Conservation (phyloP, 345 rosid genomes). For the Boechera stricta region DNA sequence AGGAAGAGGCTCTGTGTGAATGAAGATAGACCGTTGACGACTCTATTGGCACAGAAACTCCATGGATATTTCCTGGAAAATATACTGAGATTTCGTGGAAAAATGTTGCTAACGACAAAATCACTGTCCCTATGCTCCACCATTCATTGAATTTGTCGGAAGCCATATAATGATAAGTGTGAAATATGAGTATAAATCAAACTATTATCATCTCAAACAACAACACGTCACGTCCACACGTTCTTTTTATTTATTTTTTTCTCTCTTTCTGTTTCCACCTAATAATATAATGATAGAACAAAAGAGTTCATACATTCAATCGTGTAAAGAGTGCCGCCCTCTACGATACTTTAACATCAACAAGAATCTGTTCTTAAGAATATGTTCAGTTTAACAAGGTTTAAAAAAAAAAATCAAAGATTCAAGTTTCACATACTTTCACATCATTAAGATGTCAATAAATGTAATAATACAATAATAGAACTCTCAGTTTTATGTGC, state of each 20-base stretch:
- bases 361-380: too few relatives aligned
- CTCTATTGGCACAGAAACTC: neutral
- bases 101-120: neutral
- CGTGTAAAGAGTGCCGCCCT: neutral
- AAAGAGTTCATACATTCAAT: neutral
- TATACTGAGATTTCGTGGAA: neutral
- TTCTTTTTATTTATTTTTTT: neutral
- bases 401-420: neutral
- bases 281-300: neutral
- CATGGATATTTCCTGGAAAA: neutral
- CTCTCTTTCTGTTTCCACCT: too few relatives aligned
- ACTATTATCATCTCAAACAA: neutral
- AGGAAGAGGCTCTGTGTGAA: neutral
- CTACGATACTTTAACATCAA: neutral
- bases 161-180: neutral
- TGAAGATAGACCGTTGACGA: neutral
- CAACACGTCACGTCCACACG: neutral
- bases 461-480: neutral
- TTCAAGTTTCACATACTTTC: neutral
- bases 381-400: neutral
- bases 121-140: neutral
- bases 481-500: neutral
- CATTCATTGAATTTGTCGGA: neutral
- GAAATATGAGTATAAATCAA: too few relatives aligned
- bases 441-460: neutral